Evolutionary conservation across 371 early-diverging fungal genomes (phyloP).

Genomic region (Choanephora cucurbitarum): DNA sequence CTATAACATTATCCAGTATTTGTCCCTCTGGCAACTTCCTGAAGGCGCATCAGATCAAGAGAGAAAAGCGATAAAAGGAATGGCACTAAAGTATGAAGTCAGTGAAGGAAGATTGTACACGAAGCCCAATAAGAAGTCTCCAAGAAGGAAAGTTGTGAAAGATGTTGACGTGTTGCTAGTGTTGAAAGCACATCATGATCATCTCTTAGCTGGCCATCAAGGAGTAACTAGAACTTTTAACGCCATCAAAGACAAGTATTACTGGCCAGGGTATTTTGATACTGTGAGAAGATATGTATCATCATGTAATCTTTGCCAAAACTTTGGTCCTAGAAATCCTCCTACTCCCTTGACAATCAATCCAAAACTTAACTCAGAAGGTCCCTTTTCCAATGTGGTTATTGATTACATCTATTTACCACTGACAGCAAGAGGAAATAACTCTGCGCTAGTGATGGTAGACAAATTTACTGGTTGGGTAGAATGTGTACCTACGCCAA

Average conservation of each 20-base stretch:
- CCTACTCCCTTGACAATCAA: neutral
- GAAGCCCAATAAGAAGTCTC: too few species aligned
- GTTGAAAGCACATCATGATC: conserved; percentile 1
- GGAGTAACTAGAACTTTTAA: neutral
- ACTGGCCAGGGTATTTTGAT: conserved; percentile 3
- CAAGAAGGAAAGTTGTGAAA: too few species aligned
- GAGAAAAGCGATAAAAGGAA: too few species aligned
- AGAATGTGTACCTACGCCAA: neutral
- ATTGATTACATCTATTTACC: conserved; percentile 3
- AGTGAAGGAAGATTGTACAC: too few species aligned
- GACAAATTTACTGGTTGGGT: conserved; percentile 8
- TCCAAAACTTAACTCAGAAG: neutral
- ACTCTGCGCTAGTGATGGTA: neutral
- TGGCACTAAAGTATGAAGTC: too few species aligned
- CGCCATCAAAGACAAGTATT: neutral
- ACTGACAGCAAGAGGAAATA: neutral
- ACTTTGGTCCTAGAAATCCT: conserved; percentile 4
- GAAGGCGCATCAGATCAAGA: too few species aligned
- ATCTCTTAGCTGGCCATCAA: conserved; percentile 2
- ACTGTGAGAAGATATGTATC: neutral
- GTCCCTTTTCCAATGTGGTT: neutral
- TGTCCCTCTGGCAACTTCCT: too few species aligned
- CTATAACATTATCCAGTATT: too few species aligned
- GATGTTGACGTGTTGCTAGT: neutral
- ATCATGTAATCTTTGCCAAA: neutral